phyloP scores from a whole-genome alignment of 2,329 filamentous ascomycete genomes.

The Hypoxylon sp. region DNA sequence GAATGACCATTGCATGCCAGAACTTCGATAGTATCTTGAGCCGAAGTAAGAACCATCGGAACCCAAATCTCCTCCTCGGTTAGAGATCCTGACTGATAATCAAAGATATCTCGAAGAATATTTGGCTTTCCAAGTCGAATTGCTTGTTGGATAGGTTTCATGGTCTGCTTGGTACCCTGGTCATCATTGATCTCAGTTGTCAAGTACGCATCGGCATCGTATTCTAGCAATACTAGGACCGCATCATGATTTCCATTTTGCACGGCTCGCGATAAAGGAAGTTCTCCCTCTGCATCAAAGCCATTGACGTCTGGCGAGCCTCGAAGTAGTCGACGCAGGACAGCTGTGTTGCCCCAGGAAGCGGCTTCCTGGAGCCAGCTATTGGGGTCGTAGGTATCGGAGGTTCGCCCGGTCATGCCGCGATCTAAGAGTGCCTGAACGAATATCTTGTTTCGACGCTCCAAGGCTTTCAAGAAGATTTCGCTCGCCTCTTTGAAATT shows the following conservation, averaged over 20 bases:
- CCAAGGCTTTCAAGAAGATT: background rate
- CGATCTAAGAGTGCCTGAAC: background rate
- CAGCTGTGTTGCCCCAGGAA: background rate
- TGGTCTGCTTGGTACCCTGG: background rate
- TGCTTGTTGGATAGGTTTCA: conserved; percentile 4
- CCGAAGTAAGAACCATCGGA: background rate
- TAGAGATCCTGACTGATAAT: background rate
- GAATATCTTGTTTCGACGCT: background rate
- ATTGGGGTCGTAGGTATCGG: background rate
- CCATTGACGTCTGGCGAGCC: conserved; percentile 8
- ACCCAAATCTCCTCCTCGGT: background rate
- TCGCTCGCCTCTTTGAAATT: background rate
- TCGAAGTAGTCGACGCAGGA: conserved; percentile 1
- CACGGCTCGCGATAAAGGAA: conserved; percentile 5
- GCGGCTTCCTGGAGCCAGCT: conserved; percentile 10
- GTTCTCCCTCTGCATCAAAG: background rate
- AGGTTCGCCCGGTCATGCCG: background rate
- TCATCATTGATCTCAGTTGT: background rate
- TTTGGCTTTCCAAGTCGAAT: background rate
- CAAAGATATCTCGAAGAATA: background rate
- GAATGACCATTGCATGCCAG: too few species aligned
- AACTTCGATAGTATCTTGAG: background rate
- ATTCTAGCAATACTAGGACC: background rate
- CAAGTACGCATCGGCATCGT: conserved; percentile 1
- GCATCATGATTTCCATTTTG: background rate